A percentile compares a stretch with the other conserved stretches of the same genome.
phyloP scores from a whole-genome alignment of 345 rosid species.

The Eucalyptus curtisii region DNA sequence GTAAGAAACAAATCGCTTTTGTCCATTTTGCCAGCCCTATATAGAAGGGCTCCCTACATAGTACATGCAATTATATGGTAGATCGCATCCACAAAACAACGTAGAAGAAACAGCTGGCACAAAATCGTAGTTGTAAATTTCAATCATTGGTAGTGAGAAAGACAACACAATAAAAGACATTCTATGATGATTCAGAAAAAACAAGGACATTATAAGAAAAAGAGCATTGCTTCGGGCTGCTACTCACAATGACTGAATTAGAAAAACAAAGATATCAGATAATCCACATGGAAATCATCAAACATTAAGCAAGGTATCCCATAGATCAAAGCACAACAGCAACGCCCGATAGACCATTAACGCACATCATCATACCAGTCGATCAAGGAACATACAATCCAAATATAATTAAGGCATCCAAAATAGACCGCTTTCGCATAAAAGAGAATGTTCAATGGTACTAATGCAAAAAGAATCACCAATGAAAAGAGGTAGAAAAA shows the following conservation, averaged over 20 bases:
- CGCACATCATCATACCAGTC: not conserved
- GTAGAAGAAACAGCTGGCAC: not conserved
- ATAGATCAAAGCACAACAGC: not conserved
- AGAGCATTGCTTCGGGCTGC: not conserved
- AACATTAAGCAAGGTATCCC: not conserved
- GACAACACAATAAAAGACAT: slow-evolving; percentile 14
- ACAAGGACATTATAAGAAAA: not conserved
- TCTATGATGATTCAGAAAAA: not conserved
- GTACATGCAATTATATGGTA: not conserved
- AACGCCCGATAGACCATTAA: not conserved
- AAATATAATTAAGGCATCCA: not conserved
- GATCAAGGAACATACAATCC: not conserved
- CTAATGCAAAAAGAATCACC: not conserved
- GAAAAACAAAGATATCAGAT: not conserved
- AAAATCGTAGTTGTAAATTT: not conserved
- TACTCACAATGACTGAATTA: not conserved
- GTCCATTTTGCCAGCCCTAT: not conserved
- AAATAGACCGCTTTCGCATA: not conserved
- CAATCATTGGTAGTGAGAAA: not conserved
- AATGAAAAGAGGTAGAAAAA: not conserved
- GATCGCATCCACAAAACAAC: not conserved
- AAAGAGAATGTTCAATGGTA: not conserved
- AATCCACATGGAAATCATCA: not conserved
- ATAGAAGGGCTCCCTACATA: not conserved
- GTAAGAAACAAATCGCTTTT: not conserved